Evolutionary conservation across 192 early-diverging fungal genomes (phyloP).

Genomic region (Paraglomus occultum): DNA sequence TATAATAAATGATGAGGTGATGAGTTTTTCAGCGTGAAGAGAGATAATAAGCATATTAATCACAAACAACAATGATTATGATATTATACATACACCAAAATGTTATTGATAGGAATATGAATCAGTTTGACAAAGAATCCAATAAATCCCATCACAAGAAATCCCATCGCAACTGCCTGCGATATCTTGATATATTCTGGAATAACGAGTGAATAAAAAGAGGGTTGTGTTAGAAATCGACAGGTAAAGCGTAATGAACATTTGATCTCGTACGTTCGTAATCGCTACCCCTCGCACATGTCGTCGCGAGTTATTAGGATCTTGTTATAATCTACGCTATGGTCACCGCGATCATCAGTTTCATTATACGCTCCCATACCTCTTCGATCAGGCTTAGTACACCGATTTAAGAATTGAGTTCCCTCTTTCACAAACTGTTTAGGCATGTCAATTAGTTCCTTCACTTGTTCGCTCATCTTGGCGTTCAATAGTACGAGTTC

Average conservation of each 20-base stretch:
- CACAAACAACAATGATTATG: too few species aligned
- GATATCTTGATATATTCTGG: constrained; percentile 94
- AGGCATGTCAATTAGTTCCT: constrained; percentile 69
- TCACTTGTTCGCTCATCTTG: constrained; percentile 27
- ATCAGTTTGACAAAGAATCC: constrained; percentile 99
- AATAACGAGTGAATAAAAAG: neutral
- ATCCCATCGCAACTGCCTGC: constrained; percentile 91
- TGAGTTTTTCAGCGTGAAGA: too few species aligned
- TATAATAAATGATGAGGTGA: too few species aligned
- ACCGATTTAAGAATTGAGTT: constrained; percentile 87
- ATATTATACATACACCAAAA: constrained; percentile 73
- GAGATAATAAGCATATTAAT: too few species aligned
- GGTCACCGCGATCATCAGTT: neutral
- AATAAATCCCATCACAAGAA: constrained; percentile 94
- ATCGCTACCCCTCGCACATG: neutral
- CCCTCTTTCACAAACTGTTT: constrained; percentile 93
- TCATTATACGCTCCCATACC: constrained; percentile 46
- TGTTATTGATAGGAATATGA: constrained; percentile 99
- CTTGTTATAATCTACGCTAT: neutral
- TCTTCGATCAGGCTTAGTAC: constrained; percentile 95
- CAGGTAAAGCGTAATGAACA: neutral
- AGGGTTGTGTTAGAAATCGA: neutral
- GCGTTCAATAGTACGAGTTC: too few species aligned
- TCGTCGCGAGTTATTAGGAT: constrained; percentile 20
- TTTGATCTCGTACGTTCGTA: neutral